Evolutionary conservation across 768 basidiomycete genomes (phyloP).

Genomic region (Hericium erinaceus): DNA sequence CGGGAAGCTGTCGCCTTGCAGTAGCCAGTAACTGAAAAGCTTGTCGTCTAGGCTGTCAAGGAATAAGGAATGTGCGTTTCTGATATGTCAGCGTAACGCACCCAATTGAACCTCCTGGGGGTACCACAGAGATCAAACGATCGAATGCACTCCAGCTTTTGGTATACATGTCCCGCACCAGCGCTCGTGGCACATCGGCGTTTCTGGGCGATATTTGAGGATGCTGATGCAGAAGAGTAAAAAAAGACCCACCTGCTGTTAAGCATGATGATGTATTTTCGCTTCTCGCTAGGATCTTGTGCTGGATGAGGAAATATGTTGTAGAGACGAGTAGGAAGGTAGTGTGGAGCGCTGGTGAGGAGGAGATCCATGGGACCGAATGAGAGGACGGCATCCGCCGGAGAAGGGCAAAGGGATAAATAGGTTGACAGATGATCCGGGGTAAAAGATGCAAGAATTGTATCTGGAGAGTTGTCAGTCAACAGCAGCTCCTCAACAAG

Average conservation of each 20-base stretch:
- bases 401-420: conserved; percentile 64
- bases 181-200: conserved; percentile 74
- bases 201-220: conserved; percentile 38
- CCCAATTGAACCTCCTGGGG: conserved; percentile 88
- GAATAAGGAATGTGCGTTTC: conserved; percentile 1
- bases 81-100: conserved; percentile 26
- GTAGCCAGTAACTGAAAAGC: conserved; percentile 82
- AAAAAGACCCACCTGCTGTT: conserved; percentile 48
- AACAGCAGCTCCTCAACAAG: not conserved
- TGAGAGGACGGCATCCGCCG: conserved; percentile 66
- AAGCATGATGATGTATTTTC: conserved; percentile 63
- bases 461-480: conserved; percentile 33
- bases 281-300: conserved; percentile 64
- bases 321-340: conserved; percentile 67
- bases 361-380: conserved; percentile 78
- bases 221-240: not conserved
- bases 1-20: conserved; percentile 71
- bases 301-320: conserved; percentile 74
- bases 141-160: conserved; percentile 93
- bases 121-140: conserved; percentile 78
- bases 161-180: conserved; percentile 86
- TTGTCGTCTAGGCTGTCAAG: conserved; percentile 74
- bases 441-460: conserved; percentile 67
- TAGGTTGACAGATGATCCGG: conserved; percentile 70
- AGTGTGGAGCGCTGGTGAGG: conserved; percentile 67